Base-by-base conservation (phyloP, 2,329 filamentous ascomycete genomes). In the Colletotrichum spinosum region DNA sequence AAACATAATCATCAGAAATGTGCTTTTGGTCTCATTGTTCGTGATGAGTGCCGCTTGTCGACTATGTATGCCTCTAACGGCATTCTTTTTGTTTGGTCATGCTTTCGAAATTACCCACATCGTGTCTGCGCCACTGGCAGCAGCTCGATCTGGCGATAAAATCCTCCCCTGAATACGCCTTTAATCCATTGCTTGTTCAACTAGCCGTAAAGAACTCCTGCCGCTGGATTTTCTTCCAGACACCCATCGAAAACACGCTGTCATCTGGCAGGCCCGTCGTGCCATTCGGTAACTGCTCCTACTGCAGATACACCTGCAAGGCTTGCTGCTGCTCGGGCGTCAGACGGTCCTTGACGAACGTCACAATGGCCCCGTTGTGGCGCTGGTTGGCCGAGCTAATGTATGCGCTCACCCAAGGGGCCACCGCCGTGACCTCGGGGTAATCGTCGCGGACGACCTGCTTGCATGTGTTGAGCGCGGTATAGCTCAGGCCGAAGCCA, bases 401-500 rank as follows among this genome's bases (percentile, higher is more conserved):
- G 75, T 93, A 94, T 69, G 86, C 81, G 60, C 91, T 81, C 33
- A 97, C 94, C 95, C 95, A 99, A 76, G 91, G 91, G 57, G 93
- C 82, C 65, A 94, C 92, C 59, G 94, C 90, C 6, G 88, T 86
- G 12, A 97, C 89, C 67, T 97, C 92, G 1, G 94, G 91, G 83
- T 94, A 98, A 17, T 94, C 91, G 75, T 98, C 96, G 55, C 84
- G 85, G 1, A 87, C 80, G 4, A 88, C 82, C 65, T 89, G 89
- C 76, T 91, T 93, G 81, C 95, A 96, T 0, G 95, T 97, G 80
- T 95, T 97, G 68, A 99, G 86, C 38, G 92, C 90, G 1, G 96
- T 98, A 79, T 97, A 99, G 8, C 94, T 95, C 69, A 97, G 90
- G 34, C 96, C 96, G 74, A 99, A 99, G 35, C 93, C 91, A 70